These are phyloP conservation scores for Aureobasidium mangrovei DNA, from an alignment of 2,329 filamentous ascomycete genomes.

Conservation along the genomic window DNA sequence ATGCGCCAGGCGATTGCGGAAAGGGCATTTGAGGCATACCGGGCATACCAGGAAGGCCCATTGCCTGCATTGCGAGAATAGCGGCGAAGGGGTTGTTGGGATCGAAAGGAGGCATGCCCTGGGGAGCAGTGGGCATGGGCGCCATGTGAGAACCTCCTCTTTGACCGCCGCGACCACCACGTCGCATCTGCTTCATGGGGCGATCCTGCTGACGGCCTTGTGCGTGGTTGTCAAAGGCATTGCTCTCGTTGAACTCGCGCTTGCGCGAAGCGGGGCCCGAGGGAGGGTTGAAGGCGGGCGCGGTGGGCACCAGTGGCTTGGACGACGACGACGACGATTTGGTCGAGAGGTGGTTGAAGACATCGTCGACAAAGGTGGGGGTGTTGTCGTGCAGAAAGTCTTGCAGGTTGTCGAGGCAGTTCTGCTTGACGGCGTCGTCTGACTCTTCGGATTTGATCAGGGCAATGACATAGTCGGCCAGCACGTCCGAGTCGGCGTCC, in stretches of 20 bases:
- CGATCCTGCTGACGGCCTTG: constrained; percentile 32
- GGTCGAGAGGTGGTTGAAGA: constrained; percentile 57
- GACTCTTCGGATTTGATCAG: constrained; percentile 63
- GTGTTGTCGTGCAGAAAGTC: constrained; percentile 61
- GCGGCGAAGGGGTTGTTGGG: constrained; percentile 53
- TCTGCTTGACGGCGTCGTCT: constrained; percentile 52
- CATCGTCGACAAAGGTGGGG: constrained; percentile 58
- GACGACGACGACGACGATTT: constrained; percentile 31
- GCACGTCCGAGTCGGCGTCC: constrained; percentile 70
- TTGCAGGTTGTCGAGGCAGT: constrained; percentile 62
- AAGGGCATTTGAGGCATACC: constrained; percentile 37
- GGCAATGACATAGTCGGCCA: constrained; percentile 77
- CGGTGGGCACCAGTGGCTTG: constrained; percentile 7
- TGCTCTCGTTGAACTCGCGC: constrained; percentile 47
- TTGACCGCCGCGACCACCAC: constrained; percentile 39
- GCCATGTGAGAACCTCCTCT: constrained; percentile 17
- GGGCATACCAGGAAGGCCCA: constrained; percentile 33
- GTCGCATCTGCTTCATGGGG: constrained; percentile 51
- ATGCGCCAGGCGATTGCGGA: constrained; percentile 17
- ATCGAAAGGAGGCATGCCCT: constrained; percentile 47
- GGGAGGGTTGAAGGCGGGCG: constrained; percentile 20
- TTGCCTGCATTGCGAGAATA: constrained; percentile 49
- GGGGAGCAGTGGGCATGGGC: constrained; percentile 29
- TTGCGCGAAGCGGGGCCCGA: constrained; percentile 39
- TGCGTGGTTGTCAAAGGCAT: constrained; percentile 28